Base-by-base conservation (phyloP, 805 yeast species). In the Saturnispora galanensis region DNA sequence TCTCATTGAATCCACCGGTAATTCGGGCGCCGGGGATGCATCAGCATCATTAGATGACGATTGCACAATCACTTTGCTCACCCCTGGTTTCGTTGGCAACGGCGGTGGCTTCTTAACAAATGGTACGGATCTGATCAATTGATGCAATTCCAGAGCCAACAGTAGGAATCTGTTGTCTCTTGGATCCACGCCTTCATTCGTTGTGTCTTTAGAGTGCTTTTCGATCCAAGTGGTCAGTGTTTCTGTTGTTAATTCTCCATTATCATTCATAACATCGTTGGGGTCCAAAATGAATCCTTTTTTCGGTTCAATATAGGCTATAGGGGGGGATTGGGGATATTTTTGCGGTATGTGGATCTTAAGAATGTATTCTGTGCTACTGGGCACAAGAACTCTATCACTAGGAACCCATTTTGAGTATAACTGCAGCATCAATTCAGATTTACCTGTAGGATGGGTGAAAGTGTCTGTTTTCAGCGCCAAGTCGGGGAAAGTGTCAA, bases 191-290 rank as follows among this genome's bases (percentile, higher is more conserved):
- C 48, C 49, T 6, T 56, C 58, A 47, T 60, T 62, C 5, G 55
- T 47, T 4, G 21, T 41, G 31, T 59, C 57, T 3, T 41, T 30
- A 1, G 55, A 53, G 38, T 46, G 52, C 5, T 13, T 17, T 1
- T 38, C 33, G 5, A 13, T 10, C 95, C 94, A 84, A 26, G 63
- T 65, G n/a, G 79, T 60, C 36, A 84, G 59, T 45, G 70, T 72
- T 0, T 93, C 90, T 52, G 82, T 81, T 56, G 79, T 83, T 43
- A 86, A 71, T 38, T 66, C 63, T 1, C 96, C 96, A 59, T 71
- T 83, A 11, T 75, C 62, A 59, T 84, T 95, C 3, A 85, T 74
- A 52, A 74, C 68, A 50, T 77, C 79, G 21, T 82, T 81, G 0
- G 88, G 82, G 13, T 81, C 58, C 31, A 58, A 18, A 62, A 56